These are phyloP conservation scores for Cercospora sp. DNA, from an alignment of 2,329 filamentous ascomycete genomes.

Conservation along the genomic window DNA sequence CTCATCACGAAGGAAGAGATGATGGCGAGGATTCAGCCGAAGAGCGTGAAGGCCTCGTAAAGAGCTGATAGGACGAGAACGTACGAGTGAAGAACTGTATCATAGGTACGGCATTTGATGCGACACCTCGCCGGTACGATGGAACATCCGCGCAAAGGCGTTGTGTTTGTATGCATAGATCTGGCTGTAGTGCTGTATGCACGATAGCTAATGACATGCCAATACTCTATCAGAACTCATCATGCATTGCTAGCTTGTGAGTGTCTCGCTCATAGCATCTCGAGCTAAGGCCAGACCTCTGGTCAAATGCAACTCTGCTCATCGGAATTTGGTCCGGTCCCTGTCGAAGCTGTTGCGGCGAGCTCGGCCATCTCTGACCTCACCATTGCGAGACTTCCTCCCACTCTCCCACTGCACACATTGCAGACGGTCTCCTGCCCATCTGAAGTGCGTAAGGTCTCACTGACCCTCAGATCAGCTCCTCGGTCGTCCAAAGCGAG, in stretches of 20 bases:
- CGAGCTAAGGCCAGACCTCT: neutral
- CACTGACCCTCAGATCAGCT: neutral
- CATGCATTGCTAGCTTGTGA: neutral
- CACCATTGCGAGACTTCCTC: neutral
- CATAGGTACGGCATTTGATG: conserved; percentile 5
- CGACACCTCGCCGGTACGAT: neutral
- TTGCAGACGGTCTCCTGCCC: neutral
- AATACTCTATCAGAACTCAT: neutral
- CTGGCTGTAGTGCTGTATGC: neutral
- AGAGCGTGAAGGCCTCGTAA: conserved; percentile 16
- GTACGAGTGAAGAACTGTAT: neutral
- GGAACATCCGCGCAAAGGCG: neutral
- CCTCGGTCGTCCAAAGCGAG: neutral
- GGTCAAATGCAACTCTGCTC: neutral
- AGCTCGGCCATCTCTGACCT: conserved; percentile 13
- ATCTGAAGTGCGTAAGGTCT: neutral
- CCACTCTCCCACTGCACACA: neutral
- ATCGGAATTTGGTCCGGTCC: neutral
- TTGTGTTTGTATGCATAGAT: conserved; percentile 1
- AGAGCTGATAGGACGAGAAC: neutral
- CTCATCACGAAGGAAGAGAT: conserved; percentile 99
- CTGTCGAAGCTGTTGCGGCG: conserved; percentile 5
- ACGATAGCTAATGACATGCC: neutral
- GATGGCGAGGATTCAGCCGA: conserved; percentile 94
- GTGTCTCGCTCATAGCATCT: neutral